phyloP scores from a whole-genome alignment of 208 protist genomes.

The Crithidia fasciculata region DNA sequence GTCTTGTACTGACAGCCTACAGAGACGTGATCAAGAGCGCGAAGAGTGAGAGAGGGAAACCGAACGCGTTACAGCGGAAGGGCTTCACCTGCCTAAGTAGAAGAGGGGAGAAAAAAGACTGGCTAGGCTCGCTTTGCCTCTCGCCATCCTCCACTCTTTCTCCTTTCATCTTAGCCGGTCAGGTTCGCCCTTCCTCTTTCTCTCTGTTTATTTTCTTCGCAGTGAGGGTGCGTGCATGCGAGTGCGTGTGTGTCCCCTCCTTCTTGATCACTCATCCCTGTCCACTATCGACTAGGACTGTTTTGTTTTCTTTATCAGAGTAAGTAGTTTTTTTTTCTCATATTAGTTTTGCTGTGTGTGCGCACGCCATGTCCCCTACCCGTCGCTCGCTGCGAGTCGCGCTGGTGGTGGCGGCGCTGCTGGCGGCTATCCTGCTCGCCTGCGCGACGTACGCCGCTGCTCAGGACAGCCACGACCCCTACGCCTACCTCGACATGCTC shows the following conservation, averaged over 20 bases:
- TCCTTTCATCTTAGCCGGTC: not conserved
- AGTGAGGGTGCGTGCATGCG: no score
- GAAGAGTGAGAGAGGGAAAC: not conserved
- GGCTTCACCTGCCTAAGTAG: not conserved
- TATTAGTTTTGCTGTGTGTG: not conserved
- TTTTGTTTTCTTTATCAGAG: not conserved
- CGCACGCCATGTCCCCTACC: not conserved
- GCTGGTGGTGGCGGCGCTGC: not conserved
- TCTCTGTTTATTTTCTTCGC: not conserved
- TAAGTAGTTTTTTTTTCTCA: not conserved
- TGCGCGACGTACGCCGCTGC: not conserved
- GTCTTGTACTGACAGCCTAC: not conserved
- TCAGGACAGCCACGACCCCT: slow-evolving; percentile 20
- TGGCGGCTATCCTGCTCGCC: not conserved
- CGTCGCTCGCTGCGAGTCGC: slow-evolving; percentile 5
- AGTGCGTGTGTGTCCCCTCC: no score
- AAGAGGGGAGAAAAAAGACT: not conserved
- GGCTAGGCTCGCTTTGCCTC: no score
- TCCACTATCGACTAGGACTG: not conserved
- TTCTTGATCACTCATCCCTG: not conserved
- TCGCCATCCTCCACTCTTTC: not conserved
- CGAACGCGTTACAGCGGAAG: no score
- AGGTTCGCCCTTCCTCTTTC: not conserved
- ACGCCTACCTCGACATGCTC: slow-evolving; percentile 59
- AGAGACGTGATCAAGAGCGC: not conserved